phyloP scores from a whole-genome alignment of 306 rosid genomes.

The Trifolium repens region DNA sequence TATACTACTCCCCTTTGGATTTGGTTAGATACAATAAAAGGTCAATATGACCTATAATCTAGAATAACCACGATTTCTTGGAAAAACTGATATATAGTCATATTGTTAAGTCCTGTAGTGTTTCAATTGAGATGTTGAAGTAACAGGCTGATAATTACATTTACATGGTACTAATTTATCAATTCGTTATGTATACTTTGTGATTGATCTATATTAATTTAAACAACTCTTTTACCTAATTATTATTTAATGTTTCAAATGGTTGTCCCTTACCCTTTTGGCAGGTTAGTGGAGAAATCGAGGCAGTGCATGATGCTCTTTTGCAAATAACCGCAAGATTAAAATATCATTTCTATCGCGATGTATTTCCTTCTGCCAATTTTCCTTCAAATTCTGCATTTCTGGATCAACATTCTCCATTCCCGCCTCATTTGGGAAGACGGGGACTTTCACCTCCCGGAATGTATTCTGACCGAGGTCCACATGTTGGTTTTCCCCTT shows the following conservation, averaged over 20 bases:
- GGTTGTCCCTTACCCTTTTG: conserved; percentile 37
- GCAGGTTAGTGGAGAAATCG: conserved; percentile 88
- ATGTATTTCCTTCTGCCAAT: conserved; percentile 71
- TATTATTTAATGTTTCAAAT: conserved; percentile 18
- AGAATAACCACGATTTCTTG: background rate
- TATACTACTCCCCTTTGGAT: background rate
- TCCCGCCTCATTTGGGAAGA: conserved; percentile 75
- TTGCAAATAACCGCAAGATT: conserved; percentile 85
- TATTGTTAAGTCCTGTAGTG: conserved; percentile 24
- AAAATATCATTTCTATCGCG: conserved; percentile 79
- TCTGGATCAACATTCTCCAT: conserved; percentile 71
- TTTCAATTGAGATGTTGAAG: conserved; percentile 23
- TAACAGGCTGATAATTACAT: conserved; percentile 17
- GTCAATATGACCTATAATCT: conserved; percentile 12
- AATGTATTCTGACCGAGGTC: conserved; percentile 73
- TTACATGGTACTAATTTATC: conserved; percentile 18
- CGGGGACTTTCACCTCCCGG: conserved; percentile 88
- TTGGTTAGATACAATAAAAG: conserved; percentile 22
- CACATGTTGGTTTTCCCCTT: conserved; percentile 64
- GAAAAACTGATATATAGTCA: conserved; percentile 1
- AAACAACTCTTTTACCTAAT: background rate
- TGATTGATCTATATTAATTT: conserved; percentile 17
- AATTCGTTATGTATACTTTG: conserved; percentile 23
- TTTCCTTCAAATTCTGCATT: conserved; percentile 75
- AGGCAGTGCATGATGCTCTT: conserved; percentile 90